Conservation (phyloP, 2,329 filamentous ascomycete species). For the Neoascochyta sp. region DNA sequence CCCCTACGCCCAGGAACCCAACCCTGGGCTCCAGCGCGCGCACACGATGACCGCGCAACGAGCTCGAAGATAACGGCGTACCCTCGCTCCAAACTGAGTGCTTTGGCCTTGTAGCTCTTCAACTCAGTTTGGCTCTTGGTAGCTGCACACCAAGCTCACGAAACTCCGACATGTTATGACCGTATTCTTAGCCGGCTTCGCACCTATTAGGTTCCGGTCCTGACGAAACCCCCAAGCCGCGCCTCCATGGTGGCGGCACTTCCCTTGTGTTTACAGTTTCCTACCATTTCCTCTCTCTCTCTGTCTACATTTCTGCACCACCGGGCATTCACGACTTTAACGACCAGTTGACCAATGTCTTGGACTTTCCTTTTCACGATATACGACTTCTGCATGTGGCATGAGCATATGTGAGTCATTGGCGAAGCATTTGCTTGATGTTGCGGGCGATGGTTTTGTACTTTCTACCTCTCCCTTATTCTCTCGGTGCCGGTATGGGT, state of each 20-base stretch:
- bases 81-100: too few relatives aligned
- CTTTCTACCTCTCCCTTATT: conserved; percentile 27
- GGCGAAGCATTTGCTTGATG: conserved; percentile 26
- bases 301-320: conserved; percentile 27
- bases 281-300: conserved; percentile 32
- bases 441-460: conserved; percentile 36
- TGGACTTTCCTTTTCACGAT: conserved; percentile 31
- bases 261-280: conserved; percentile 32
- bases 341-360: conserved; percentile 29
- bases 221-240: too few relatives aligned
- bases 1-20: conserved; percentile 31
- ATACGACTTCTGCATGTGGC: conserved; percentile 38
- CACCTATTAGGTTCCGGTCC: too few relatives aligned
- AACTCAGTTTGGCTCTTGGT: too few relatives aligned
- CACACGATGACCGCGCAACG: conserved; percentile 30
- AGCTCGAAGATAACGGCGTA: conserved; percentile 25
- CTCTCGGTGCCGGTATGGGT: conserved; percentile 17
- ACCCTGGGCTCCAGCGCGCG: conserved; percentile 31
- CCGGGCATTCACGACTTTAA: conserved; percentile 37
- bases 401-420: conserved; percentile 29
- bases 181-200: too few relatives aligned
- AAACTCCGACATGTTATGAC: too few relatives aligned
- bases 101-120: too few relatives aligned
- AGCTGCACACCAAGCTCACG: too few relatives aligned
- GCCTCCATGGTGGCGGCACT: too few relatives aligned